Conservation (phyloP, 1,139 yeast species). For the Saccharomyces hybrid region DNA sequence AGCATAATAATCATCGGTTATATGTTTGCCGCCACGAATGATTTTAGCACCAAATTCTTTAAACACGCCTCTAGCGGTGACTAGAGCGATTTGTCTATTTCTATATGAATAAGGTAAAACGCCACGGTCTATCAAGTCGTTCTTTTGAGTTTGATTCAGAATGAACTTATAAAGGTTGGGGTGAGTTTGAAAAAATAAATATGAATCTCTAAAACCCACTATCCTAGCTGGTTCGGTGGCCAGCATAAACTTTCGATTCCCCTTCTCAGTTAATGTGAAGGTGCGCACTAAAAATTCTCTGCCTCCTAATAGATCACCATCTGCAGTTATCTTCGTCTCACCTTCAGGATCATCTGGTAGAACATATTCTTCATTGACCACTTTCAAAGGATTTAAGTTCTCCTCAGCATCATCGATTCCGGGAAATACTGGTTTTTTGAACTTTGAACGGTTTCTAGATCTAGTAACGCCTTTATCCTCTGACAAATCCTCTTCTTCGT, state of each 20-base stretch:
- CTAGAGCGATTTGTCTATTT: slow-evolving; percentile 82
- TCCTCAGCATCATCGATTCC: slow-evolving; percentile 31
- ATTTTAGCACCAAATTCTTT: slow-evolving; percentile 90
- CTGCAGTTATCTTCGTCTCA: slow-evolving; percentile 57
- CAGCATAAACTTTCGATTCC: slow-evolving; percentile 72
- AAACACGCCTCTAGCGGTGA: slow-evolving; percentile 83
- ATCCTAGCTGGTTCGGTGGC: slow-evolving; percentile 95
- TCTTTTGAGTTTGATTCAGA: slow-evolving; percentile 70
- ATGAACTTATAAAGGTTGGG: slow-evolving; percentile 60
- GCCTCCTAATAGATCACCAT: slow-evolving; percentile 69
- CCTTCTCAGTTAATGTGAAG: slow-evolving; percentile 69
- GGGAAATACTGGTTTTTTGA: neutral
- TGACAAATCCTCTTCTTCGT: slow-evolving; percentile 17
- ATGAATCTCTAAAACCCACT: slow-evolving; percentile 91
- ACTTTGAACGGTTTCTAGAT: neutral
- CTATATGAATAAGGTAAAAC: slow-evolving; percentile 85
- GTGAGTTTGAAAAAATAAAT: slow-evolving; percentile 83
- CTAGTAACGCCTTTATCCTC: slow-evolving; percentile 8
- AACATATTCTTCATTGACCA: slow-evolving; percentile 72
- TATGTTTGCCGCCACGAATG: slow-evolving; percentile 70
- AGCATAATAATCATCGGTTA: slow-evolving; percentile 86
- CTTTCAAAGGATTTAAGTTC: slow-evolving; percentile 42
- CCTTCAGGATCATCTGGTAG: slow-evolving; percentile 81
- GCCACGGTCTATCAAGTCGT: slow-evolving; percentile 72
- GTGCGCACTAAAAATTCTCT: slow-evolving; percentile 75